Evolutionary conservation across 2,329 filamentous ascomycete species (phyloP), one percentile per base, ranked within the genome.

Genomic region (Aspergillus pseudoterreus): DNA sequence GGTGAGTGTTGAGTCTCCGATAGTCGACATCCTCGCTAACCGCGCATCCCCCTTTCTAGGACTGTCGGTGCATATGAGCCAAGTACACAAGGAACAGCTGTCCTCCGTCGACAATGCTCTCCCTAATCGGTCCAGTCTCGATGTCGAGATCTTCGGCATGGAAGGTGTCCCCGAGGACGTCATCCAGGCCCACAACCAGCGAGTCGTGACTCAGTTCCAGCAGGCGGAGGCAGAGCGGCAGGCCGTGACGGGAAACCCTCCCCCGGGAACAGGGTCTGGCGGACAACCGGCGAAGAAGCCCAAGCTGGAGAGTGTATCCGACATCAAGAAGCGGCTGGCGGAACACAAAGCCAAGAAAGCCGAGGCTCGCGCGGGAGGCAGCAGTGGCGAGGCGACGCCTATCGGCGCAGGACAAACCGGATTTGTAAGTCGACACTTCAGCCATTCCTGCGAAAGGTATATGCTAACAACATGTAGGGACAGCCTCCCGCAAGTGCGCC

Each of bases 141-240:
- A 95, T 54, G 84, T 95, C 54, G 94, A 99, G 73, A 96, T 99
- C 65, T 99, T 97, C 69, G 94, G 92, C 65, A 96, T 96, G 89
- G 91, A 96, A 71, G 94, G 94, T 66, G 90, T 97, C 35, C 94
- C 94, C 2, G 87, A 90, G 52, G 90, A 96, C 52, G 82, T 95
- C 56, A 76, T 90, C 52, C 82, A 90, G 63, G 83, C 88, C 65
- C 92, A 96, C 77, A 87, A 89, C 67, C 88, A 94, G 72, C 84
- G 89, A 63, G 90, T 97, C 67, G 84, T 91, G 57, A 83, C 89
- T 62, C 86, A 88, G 71, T 96, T 87, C 72, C 92, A 95, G 71
- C 85, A 90, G 68, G 86, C 85, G 22, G 89, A 95, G 71, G 87
- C 88, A 52, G 90, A 95, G 63, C 83, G 91, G 53, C 86, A 88